Conservation (phyloP, 2,329 filamentous ascomycete species). For the Phoma sp. region DNA sequence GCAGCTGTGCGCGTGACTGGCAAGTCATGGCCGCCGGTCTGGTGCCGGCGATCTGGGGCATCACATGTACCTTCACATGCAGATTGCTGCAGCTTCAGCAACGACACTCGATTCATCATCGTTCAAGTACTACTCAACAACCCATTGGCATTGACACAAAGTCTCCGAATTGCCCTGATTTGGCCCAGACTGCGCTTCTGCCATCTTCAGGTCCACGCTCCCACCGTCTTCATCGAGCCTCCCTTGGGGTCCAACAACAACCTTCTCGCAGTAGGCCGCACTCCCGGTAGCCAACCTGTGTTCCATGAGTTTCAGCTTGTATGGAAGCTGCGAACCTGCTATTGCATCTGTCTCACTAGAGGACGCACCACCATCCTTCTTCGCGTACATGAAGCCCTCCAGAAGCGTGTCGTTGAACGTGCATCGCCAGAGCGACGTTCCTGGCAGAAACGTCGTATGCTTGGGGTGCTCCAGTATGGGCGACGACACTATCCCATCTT, state of each 20-base stretch:
- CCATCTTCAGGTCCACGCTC: not conserved
- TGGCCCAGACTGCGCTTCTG: not conserved
- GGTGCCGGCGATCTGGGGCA: slow-evolving; percentile 3
- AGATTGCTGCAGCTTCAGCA: not conserved
- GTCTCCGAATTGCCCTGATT: not conserved
- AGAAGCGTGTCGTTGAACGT: slow-evolving; percentile 36
- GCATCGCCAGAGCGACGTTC: slow-evolving; percentile 36
- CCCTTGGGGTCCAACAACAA: not conserved
- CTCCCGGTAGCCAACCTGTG: slow-evolving; percentile 23
- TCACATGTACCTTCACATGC: slow-evolving; percentile 21
- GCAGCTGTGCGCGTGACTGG: slow-evolving; percentile 11
- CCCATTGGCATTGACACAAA: slow-evolving; percentile 15
- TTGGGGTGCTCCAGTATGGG: not conserved
- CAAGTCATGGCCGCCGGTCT: slow-evolving; percentile 5
- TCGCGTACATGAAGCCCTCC: slow-evolving; percentile 34
- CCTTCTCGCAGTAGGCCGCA: slow-evolving; percentile 32
- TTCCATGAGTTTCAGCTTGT: slow-evolving; percentile 35
- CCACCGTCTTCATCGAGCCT: not conserved
- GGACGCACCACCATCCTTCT: not conserved
- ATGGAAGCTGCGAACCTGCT: slow-evolving; percentile 23
- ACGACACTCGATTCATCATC: not conserved
- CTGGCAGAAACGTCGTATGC: slow-evolving; percentile 18
- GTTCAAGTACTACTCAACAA: slow-evolving; percentile 1
- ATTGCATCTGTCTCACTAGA: not conserved
- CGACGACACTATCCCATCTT: not conserved